Evolutionary conservation across 352 stramenopile genomes (phyloP).

Genomic region (Globisporangium camurandrum): DNA sequence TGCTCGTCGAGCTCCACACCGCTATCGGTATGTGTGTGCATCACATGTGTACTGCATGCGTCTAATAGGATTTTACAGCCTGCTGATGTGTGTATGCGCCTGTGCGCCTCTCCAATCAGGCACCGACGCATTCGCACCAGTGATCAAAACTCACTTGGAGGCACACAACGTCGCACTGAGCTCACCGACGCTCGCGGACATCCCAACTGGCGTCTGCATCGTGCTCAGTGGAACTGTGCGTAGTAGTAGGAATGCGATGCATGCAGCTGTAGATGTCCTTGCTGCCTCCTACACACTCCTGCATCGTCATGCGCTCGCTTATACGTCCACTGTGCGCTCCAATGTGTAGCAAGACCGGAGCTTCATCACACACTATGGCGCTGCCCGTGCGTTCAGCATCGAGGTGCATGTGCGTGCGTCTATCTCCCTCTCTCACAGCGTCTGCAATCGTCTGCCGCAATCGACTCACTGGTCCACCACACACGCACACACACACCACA

Average conservation of each 20-base stretch:
- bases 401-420: constrained; percentile 24
- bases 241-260: too few species aligned
- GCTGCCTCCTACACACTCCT: neutral
- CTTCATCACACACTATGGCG: constrained; percentile 81
- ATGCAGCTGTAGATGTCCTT: too few species aligned
- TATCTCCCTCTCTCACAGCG: neutral
- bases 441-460: constrained; percentile 4
- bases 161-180: constrained; percentile 28
- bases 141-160: constrained; percentile 40
- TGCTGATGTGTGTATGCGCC: neutral
- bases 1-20: constrained; percentile 50
- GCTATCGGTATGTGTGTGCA: constrained; percentile 25
- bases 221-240: constrained; percentile 58
- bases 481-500: constrained; percentile 5
- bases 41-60: neutral
- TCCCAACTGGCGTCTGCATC: constrained; percentile 72
- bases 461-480: too few species aligned
- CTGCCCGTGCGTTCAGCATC: constrained; percentile 44
- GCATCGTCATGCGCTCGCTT: neutral
- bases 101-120: constrained; percentile 15
- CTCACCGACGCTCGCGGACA: constrained; percentile 26
- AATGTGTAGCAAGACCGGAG: constrained; percentile 54
- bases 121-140: constrained; percentile 30
- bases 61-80: neutral
- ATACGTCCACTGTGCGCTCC: neutral